These are phyloP conservation scores for Diplosphaera chodatii DNA, from an alignment of 139 green algal genomes.

Conservation along the genomic window DNA sequence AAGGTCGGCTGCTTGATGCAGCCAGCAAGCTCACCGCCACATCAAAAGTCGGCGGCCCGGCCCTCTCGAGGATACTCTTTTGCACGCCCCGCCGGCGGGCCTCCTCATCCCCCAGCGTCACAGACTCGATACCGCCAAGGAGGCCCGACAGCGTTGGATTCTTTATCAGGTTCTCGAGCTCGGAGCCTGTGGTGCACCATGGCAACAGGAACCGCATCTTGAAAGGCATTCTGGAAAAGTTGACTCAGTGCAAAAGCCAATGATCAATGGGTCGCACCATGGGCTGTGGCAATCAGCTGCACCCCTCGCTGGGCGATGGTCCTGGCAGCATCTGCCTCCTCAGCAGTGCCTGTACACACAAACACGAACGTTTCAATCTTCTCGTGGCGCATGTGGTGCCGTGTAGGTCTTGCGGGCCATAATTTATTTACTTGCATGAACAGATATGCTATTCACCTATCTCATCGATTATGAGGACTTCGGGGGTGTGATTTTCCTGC, in stretches of 20 bases:
- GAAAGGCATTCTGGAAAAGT: no score
- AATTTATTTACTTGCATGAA: no score
- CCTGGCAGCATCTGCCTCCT: conserved; percentile 54
- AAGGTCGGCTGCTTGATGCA: no score
- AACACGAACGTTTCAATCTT: no score
- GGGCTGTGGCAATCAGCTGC: conserved; percentile 74
- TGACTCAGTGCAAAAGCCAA: no score
- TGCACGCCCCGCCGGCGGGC: conserved; percentile 14
- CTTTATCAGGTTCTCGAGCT: conserved; percentile 62
- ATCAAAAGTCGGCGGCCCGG: conserved; percentile 33
- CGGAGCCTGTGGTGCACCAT: background rate
- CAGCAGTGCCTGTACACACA: no score
- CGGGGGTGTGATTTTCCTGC: conserved; percentile 82
- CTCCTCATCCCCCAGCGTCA: conserved; percentile 67
- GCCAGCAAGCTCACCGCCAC: conserved; percentile 9
- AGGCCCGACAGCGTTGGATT: conserved; percentile 80
- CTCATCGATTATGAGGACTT: conserved; percentile 77
- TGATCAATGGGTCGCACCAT: no score
- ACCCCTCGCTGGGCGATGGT: conserved; percentile 81
- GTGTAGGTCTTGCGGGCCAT: no score
- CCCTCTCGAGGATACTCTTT: conserved; percentile 34
- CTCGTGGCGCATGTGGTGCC: no score
- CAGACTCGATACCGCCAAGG: conserved; percentile 43
- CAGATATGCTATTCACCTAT: conserved; percentile 56
- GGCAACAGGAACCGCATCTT: no score